phyloP scores from a whole-genome alignment of 169 alveolate species.

The Cryptosporidium viatorum region DNA sequence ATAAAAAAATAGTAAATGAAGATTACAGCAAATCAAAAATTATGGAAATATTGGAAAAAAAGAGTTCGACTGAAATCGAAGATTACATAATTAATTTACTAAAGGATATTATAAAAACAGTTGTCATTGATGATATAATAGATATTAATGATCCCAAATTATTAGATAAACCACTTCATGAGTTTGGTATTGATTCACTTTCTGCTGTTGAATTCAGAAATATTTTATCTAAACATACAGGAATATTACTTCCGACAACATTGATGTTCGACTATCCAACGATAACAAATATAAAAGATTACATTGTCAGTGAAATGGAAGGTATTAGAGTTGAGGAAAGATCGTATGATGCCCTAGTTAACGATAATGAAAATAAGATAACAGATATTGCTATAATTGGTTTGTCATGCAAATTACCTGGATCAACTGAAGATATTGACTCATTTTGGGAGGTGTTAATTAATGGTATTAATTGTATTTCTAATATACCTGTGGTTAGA shows the following conservation, averaged over 20 bases:
- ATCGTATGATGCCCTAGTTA: neutral
- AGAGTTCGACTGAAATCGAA: conserved; percentile 8
- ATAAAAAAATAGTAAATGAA: neutral
- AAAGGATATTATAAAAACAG: conserved; percentile 29
- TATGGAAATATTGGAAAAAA: neutral
- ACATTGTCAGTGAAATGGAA: neutral
- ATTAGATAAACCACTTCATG: conserved; percentile 70
- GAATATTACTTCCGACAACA: conserved; percentile 78
- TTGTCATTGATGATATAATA: conserved; percentile 2
- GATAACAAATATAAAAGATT: conserved; percentile 35
- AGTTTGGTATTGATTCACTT: conserved; percentile 79
- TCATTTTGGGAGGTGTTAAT: conserved; percentile 62
- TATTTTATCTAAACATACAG: conserved; percentile 73
- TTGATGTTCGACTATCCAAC: conserved; percentile 79
- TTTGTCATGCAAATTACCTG: conserved; percentile 79
- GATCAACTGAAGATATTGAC: conserved; percentile 59
- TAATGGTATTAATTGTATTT: conserved; percentile 43
- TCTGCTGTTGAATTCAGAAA: conserved; percentile 81
- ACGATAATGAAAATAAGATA: neutral
- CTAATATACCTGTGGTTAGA: conserved; percentile 39
- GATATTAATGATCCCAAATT: neutral
- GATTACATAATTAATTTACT: conserved; percentile 24
- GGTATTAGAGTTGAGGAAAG: neutral
- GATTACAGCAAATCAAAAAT: neutral
- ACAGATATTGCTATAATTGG: conserved; percentile 77